These are phyloP conservation scores for Tephrocybe rancida DNA, from an alignment of 768 basidiomycete genomes.

Conservation along the genomic window DNA sequence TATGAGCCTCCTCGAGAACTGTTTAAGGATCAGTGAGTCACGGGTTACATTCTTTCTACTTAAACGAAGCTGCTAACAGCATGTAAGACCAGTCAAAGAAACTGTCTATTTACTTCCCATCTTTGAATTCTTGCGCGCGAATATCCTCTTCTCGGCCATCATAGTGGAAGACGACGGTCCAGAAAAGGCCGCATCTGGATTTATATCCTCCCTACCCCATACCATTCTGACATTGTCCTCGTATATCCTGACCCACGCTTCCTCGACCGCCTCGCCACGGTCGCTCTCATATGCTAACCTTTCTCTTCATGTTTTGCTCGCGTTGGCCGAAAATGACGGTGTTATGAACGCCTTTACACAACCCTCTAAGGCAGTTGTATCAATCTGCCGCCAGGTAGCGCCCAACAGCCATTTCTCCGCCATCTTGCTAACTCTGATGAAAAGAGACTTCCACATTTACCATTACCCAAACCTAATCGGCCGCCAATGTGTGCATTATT, in stretches of 20 bases:
- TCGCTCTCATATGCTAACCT: slow-evolving; percentile 66
- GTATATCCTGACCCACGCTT: slow-evolving; percentile 69
- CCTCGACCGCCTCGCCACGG: slow-evolving; percentile 58
- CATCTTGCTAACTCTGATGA: background rate
- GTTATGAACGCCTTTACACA: slow-evolving; percentile 49
- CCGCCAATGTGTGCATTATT: slow-evolving; percentile 59
- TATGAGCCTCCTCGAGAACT: slow-evolving; percentile 51
- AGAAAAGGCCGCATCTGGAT: slow-evolving; percentile 21
- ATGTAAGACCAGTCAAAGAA: slow-evolving; percentile 61
- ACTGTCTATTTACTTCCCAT: slow-evolving; percentile 59
- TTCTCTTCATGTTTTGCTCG: slow-evolving; percentile 53
- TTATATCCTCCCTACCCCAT: slow-evolving; percentile 38
- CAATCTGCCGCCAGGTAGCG: slow-evolving; percentile 66
- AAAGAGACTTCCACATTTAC: slow-evolving; percentile 56
- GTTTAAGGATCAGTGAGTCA: slow-evolving; percentile 55
- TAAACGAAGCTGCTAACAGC: background rate
- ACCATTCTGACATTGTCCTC: slow-evolving; percentile 61
- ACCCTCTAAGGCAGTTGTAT: slow-evolving; percentile 41
- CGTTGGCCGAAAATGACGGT: slow-evolving; percentile 49
- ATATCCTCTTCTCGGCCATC: slow-evolving; percentile 49
- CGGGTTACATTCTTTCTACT: background rate
- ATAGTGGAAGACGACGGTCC: slow-evolving; percentile 38
- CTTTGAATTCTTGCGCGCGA: slow-evolving; percentile 61
- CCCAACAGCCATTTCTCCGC: background rate
- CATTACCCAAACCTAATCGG: slow-evolving; percentile 36